Base-by-base conservation (phyloP, 768 basidiomycete genomes). In the Galerina marginata region DNA sequence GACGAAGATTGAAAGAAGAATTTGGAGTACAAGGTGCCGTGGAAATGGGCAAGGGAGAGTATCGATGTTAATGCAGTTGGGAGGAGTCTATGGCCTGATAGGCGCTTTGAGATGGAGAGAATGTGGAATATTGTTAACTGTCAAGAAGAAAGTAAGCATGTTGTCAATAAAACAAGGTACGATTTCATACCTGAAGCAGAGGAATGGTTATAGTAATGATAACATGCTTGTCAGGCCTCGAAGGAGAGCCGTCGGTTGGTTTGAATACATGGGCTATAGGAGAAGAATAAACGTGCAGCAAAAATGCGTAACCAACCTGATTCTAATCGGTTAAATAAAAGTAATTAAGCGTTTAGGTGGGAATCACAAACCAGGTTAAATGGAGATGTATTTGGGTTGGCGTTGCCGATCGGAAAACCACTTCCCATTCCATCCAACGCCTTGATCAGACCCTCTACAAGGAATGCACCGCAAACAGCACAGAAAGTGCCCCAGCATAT, bases 401-500 rank as follows among this genome's bases (percentile, higher is more conserved):
- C 72, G 48, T 71, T 71, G 50, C 68, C 68, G 36, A 77, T 74
- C 10, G 77, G 72, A 33, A 72, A 75, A 3, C 75, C 78, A 11
- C 73, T 71, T 62, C 80, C 81, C 45, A 82, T 70, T 0, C 90
- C 90, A 67, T 91, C 90, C 25, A 92, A 72, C 6, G 88, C 88
- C 54, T 84, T 85, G 23, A 88, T 83, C 20, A 92, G 78, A 0
- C 87, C 84, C 55, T 90, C 89, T 9, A 90, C 78, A 52, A 83
- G 82, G 42, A 91, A 83, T 0, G 87, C 85, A 15, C 74, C 77
- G 61, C 91, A 91, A 9, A 90, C 82, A 11, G 91, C 77, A 42
- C 81, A 79, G 69, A 92, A 93, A 0, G 89, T 91, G 36, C 74
- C 75, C 91, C 92, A 93, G 69, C 90, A 91, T 9, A 92, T 75